Percentiles rank a stretch among this genome's conserved stretches.
phyloP scores from a whole-genome alignment of 306 rosid species.

The Quercus dentata region DNA sequence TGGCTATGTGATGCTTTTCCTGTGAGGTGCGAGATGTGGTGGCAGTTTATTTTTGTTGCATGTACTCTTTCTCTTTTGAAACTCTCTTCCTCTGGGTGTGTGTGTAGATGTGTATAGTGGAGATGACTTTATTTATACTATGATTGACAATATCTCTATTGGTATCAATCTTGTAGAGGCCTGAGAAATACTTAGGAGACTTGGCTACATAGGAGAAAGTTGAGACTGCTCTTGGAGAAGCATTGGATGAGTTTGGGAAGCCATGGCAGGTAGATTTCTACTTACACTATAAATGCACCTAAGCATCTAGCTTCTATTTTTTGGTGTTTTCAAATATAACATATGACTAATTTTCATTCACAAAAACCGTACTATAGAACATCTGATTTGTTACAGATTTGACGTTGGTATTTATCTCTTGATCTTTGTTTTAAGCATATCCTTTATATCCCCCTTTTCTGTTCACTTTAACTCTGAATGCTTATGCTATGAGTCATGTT shows the following conservation, averaged over 20 bases:
- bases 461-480: conserved; percentile 10
- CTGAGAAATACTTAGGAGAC: conserved; percentile 83
- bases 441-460: conserved; percentile 3
- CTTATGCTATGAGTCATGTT: conserved; percentile 23
- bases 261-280: conserved; percentile 72
- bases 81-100: neutral
- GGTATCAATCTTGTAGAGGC: conserved; percentile 46
- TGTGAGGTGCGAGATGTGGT: neutral
- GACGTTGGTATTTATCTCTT: neutral
- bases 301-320: neutral
- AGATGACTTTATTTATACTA: neutral
- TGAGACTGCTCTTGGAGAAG: conserved; percentile 81
- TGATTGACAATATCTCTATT: neutral
- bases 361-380: neutral
- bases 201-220: conserved; percentile 83
- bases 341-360: neutral
- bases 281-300: neutral
- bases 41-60: neutral
- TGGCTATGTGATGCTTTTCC: neutral
- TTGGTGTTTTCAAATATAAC: neutral
- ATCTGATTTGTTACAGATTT: neutral
- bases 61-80: neutral
- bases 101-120: neutral
- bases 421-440: conserved; percentile 5
- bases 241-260: conserved; percentile 78